Base-by-base conservation (phyloP, 331 rosid species). In the Rosa hybrid region DNA sequence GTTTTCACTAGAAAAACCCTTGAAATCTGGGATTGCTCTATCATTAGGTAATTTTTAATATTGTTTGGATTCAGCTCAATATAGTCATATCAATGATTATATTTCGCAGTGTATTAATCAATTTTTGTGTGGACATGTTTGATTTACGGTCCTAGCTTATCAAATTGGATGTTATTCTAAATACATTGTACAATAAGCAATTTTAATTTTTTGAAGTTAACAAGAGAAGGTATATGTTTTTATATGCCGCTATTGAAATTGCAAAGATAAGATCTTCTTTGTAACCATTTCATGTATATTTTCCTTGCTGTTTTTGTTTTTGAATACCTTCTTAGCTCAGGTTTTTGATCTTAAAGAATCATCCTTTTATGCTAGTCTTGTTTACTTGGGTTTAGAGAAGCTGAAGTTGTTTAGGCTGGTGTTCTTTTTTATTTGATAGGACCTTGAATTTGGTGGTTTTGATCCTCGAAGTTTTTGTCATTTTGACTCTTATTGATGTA, bases 381-480 rank as follows among this genome's bases (percentile, higher is more conserved):
- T 73, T 42, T 70, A 68, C 84, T 78, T 69, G 72, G 68, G 78
- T 27, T 51, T 84, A 41, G 84, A 77, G 87, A 60, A 46, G 39
- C 77, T 60, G 6, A 54, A 70, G 72, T 16, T n/a, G 25, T 18
- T 67, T 50, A 76, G 51, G 72, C 21, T 50, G 34, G 51, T 25
- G 12, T 78, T 75, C n/a, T 44, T 34, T 23, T 60, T 62, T 7
- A 44, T 84, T 79, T 68, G 81, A 81, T 81, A 86, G 88, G 95
- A 91, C 89, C 87, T 56, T 82, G 78, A 78, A 83, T 82, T 87
- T 75, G 87, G 86, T 81, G 86, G 39, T 77, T 80, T 88, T 78
- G 89, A 90, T 87, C 74, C 74, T 65, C 39, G 0, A 86, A 75
- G 84, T 86, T 92, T 91, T 84, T 86, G 87, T 83, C 92, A 83